These are phyloP conservation scores for Penicillium samsonianum DNA, from an alignment of 495 filamentous ascomycete species.

Conservation along the genomic window DNA sequence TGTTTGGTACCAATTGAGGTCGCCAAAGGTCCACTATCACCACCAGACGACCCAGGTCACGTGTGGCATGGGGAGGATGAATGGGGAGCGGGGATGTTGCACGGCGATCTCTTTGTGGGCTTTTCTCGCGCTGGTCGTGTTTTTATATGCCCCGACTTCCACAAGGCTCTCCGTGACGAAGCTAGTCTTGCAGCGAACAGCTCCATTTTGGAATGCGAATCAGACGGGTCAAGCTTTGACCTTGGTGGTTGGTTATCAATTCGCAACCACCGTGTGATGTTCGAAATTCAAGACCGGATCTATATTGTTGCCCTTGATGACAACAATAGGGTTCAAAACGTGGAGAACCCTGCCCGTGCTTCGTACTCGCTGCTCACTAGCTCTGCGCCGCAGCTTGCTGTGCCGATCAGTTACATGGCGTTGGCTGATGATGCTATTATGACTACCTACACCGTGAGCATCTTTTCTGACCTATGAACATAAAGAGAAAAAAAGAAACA, in stretches of 20 bases:
- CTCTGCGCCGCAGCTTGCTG: slow-evolving; percentile 37
- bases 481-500: neutral
- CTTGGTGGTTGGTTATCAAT: slow-evolving; percentile 44
- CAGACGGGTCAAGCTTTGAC: slow-evolving; percentile 39
- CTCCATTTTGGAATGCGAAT: slow-evolving; percentile 39
- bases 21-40: slow-evolving; percentile 28
- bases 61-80: slow-evolving; percentile 36
- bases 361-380: slow-evolving; percentile 41
- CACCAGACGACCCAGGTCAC: slow-evolving; percentile 30
- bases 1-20: slow-evolving; percentile 31
- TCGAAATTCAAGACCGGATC: slow-evolving; percentile 42
- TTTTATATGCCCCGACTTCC: slow-evolving; percentile 43
- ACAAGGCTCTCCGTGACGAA: slow-evolving; percentile 34
- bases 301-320: slow-evolving; percentile 42
- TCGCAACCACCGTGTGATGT: slow-evolving; percentile 44
- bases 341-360: slow-evolving; percentile 25
- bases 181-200: slow-evolving; percentile 24
- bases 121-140: slow-evolving; percentile 42
- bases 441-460: slow-evolving; percentile 42
- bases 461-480: neutral
- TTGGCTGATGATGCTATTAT: slow-evolving; percentile 44
- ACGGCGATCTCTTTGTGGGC: slow-evolving; percentile 40
- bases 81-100: slow-evolving; percentile 44
- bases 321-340: slow-evolving; percentile 32
- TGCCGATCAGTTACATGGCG: slow-evolving; percentile 44